Percentiles rank a stretch among this genome's conserved stretches.
These are phyloP conservation scores for Coemansia sp. DNA, from an alignment of 192 early-diverging fungal species.

Conservation along the genomic window DNA sequence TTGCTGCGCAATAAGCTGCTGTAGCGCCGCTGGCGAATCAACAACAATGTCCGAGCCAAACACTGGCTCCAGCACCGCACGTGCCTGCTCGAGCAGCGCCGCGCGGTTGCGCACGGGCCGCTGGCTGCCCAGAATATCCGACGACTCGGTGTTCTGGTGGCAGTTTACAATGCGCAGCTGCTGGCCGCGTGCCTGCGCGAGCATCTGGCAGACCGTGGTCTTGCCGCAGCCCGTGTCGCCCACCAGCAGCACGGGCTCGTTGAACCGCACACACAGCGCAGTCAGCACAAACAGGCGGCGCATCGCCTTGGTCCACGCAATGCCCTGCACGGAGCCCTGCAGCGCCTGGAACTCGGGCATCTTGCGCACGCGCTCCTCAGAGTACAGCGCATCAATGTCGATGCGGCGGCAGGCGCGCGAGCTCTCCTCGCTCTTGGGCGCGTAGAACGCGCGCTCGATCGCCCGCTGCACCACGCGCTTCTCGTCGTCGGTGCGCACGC, in stretches of 20 bases:
- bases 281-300: conserved; percentile 85
- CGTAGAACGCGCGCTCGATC: conserved; percentile 77
- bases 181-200: conserved; percentile 63
- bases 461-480: conserved; percentile 74
- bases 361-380: conserved; percentile 13
- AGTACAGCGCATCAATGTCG: conserved; percentile 35
- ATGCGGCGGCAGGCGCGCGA: conserved; percentile 7
- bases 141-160: conserved; percentile 94
- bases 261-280: conserved; percentile 69
- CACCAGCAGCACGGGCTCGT: conserved; percentile 91
- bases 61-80: conserved; percentile 32
- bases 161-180: conserved; percentile 90
- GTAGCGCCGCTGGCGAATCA: conserved; percentile 19
- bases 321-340: neutral
- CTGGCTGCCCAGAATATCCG: conserved; percentile 92
- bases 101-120: conserved; percentile 82
- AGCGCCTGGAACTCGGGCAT: conserved; percentile 50
- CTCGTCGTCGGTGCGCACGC: conserved; percentile 80
- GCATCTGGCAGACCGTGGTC: conserved; percentile 95
- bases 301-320: conserved; percentile 96
- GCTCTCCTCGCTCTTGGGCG: neutral
- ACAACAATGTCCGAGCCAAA: neutral
- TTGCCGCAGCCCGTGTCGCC: conserved; percentile 99
- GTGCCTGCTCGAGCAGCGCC: conserved; percentile 53
- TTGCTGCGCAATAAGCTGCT: conserved; percentile 10